These are phyloP conservation scores for Claviceps paspali DNA, from an alignment of 2,329 filamentous ascomycete species.

Conservation along the genomic window DNA sequence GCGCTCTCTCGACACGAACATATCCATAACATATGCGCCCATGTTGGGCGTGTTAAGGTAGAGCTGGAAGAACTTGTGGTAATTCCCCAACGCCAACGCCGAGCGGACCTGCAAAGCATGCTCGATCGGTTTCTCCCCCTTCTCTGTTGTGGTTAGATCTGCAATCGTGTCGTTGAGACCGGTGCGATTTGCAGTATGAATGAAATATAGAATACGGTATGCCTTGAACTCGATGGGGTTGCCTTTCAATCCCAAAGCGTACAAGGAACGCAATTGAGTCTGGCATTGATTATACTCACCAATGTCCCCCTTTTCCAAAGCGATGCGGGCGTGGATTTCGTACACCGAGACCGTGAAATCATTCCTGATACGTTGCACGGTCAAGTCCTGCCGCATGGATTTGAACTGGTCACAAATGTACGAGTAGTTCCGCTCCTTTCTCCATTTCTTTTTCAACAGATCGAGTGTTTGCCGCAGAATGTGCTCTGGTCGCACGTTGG, in stretches of 20 bases:
- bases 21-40: constrained; percentile 97
- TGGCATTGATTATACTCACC: constrained; percentile 99
- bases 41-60: constrained; percentile 92
- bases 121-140: constrained; percentile 67
- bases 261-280: constrained; percentile 87
- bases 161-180: constrained; percentile 96
- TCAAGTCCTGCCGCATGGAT: constrained; percentile 92
- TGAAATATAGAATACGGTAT: constrained; percentile 98
- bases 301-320: constrained; percentile 93
- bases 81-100: constrained; percentile 83
- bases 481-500: constrained; percentile 70
- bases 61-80: constrained; percentile 93
- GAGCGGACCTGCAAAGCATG: constrained; percentile 87
- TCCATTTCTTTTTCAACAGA: constrained; percentile 88
- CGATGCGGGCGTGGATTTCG: constrained; percentile 94
- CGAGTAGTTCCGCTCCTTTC: constrained; percentile 78
- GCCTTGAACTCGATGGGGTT: constrained; percentile 94
- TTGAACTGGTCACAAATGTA: constrained; percentile 99
- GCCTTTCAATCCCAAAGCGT: constrained; percentile 73
- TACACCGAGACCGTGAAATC: constrained; percentile 94
- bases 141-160: constrained; percentile 97
- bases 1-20: constrained; percentile 91
- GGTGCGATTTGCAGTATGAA: constrained; percentile 95
- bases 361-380: constrained; percentile 92
- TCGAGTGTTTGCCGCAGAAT: constrained; percentile 76